Conservation (phyloP, 2,329 filamentous ascomycete species). For the Pseudovirgaria hyperparasitica region DNA sequence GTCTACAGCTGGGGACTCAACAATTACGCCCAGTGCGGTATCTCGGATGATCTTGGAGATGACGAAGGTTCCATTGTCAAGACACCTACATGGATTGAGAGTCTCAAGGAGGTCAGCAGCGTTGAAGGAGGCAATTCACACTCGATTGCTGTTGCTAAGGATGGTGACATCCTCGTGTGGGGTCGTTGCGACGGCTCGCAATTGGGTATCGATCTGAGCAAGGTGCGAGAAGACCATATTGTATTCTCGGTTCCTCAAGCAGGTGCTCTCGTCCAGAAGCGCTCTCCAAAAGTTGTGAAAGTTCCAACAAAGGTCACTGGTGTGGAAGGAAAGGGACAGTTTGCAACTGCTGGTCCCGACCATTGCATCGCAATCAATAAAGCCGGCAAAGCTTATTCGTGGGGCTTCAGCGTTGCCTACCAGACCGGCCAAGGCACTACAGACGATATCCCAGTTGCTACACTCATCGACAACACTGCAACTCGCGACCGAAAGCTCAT, state of each 20-base stretch:
- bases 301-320: slow-evolving; percentile 38
- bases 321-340: slow-evolving; percentile 2
- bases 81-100: slow-evolving; percentile 50
- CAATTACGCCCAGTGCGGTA: slow-evolving; percentile 71
- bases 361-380: slow-evolving; percentile 59
- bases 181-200: slow-evolving; percentile 48
- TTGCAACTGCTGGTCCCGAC: slow-evolving; percentile 54
- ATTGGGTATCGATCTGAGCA: slow-evolving; percentile 29
- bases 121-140: slow-evolving; percentile 68
- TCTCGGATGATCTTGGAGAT: slow-evolving; percentile 49
- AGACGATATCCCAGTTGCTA: slow-evolving; percentile 70
- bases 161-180: slow-evolving; percentile 46
- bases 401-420: slow-evolving; percentile 72
- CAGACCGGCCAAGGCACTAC: slow-evolving; percentile 66
- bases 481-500: slow-evolving; percentile 61
- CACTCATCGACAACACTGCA: slow-evolving; percentile 72
- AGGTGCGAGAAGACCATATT: slow-evolving; percentile 24
- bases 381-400: slow-evolving; percentile 59
- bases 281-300: too few relatives aligned
- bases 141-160: slow-evolving; percentile 44
- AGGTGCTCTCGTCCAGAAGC: slow-evolving; percentile 48
- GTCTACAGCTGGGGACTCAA: slow-evolving; percentile 80
- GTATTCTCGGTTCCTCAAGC: slow-evolving; percentile 40
- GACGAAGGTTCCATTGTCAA: slow-evolving; percentile 61
- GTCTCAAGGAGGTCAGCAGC: slow-evolving; percentile 52